Conservation (phyloP, 164 flowering plant species). For the Tetracentron sinense region DNA sequence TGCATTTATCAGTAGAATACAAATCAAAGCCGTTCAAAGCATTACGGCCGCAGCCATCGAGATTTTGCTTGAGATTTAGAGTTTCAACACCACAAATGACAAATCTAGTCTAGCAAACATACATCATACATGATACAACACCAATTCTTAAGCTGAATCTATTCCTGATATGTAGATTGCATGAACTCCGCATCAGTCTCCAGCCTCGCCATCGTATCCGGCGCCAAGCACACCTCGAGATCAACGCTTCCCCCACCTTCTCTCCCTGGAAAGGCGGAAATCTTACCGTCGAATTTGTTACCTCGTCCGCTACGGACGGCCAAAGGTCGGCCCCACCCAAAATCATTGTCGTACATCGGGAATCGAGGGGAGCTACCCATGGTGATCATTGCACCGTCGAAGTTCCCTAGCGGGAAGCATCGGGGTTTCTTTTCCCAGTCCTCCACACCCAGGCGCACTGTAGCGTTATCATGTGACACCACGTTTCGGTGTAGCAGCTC, state of each 20-base stretch:
- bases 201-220: conserved; percentile 70
- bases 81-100: too few species aligned
- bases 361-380: conserved; percentile 85
- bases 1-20: too few species aligned
- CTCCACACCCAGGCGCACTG: conserved; percentile 41
- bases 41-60: too few species aligned
- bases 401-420: conserved; percentile 56
- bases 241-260: conserved; percentile 86
- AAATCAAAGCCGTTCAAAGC: conserved; percentile 24
- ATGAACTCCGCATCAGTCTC: conserved; percentile 56
- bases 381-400: conserved; percentile 63
- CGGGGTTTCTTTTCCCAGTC: conserved; percentile 55
- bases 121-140: too few species aligned
- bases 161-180: conserved; percentile 21
- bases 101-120: too few species aligned
- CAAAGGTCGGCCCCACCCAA: conserved; percentile 89
- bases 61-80: too few species aligned
- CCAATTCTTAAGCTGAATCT: too few species aligned
- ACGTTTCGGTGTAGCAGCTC: conserved; percentile 48
- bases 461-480: conserved; percentile 39
- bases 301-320: conserved; percentile 78
- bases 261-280: conserved; percentile 84
- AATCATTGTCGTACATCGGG: conserved; percentile 71
- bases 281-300: conserved; percentile 74
- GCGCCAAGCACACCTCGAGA: conserved; percentile 68